Base-by-base conservation (phyloP, 768 basidiomycete genomes). In the Cystoderma amianthinum region DNA sequence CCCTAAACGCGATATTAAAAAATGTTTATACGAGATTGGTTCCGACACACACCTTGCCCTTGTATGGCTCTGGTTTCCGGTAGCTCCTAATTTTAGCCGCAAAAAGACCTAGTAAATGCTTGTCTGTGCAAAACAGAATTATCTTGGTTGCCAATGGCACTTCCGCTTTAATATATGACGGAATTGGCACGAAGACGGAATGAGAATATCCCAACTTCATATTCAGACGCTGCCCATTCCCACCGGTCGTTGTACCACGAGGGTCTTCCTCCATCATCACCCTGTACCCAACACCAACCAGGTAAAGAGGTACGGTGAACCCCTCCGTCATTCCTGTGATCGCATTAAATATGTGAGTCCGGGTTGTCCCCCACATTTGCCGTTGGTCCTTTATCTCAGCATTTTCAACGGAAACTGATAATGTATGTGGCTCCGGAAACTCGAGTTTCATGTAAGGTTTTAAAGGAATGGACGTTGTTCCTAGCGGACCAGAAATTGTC, bases 271-370 rank as follows among this genome's bases (percentile, higher is more conserved):
- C 95, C 43, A 97, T 61, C 2, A 79, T 78, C 5, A 83, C 93
- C 54, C 95, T 75, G 67, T 91, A 99, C 2, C 95, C 94, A 23
- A 99, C 92, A 13, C 95, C 95, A 47, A 97, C 94, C 47, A 99
- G 78, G 55, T 83, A 84, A 12, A 99, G 60, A 11, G 90, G 82
- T 6, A 89, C 72, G 0, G 73, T 74, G 65, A 89, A 97, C 3
- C 94, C 94, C 44, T 82, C 76, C 3, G 89, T 85, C 71, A 97
- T 90, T 32, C 95, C 95, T 11, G 67, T 72, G 47, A 99, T 77
- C 12, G 94, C 93, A 57, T 98, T 97, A 48, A 74, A 69, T 57
- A 97, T 87, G 49, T 93, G 72, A 0, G 92, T 85, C 40, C 94
- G 80, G 11, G 90, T 94, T 34, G 89, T 80, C n/a, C 95, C 95